A percentile compares a stretch with the other conserved stretches of the same genome.
Conservation (phyloP, 768 basidiomycete species). For the Suillus plorans region DNA sequence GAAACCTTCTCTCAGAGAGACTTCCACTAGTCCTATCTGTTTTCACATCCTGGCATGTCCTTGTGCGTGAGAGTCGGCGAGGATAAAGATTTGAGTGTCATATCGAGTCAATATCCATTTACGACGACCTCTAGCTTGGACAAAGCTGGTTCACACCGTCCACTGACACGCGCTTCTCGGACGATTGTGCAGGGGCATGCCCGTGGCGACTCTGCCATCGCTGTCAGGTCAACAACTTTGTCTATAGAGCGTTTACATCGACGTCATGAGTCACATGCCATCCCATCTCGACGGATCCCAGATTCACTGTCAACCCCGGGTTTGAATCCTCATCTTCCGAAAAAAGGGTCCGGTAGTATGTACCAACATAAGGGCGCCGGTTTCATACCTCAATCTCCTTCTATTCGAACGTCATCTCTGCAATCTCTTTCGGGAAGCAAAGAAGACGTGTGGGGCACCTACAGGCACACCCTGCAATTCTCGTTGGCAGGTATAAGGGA, state of each 20-base stretch:
- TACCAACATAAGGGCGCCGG: neutral
- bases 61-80: neutral
- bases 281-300: neutral
- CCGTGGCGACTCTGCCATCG: neutral
- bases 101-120: neutral
- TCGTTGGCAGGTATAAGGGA: neutral
- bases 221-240: neutral
- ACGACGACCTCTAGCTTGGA: too few relatives aligned
- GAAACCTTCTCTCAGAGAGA: neutral
- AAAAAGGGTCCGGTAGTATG: neutral
- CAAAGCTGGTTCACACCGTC: neutral
- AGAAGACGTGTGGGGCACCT: neutral
- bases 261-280: neutral
- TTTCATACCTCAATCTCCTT: neutral
- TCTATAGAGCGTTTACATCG: neutral
- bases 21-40: neutral
- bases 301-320: neutral
- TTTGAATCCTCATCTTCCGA: neutral
- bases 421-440: neutral
- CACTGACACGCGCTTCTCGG: too few relatives aligned
- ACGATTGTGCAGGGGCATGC: neutral
- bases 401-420: neutral
- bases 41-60: neutral
- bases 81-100: neutral
- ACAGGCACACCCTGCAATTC: neutral